Evolutionary conservation across 108 stramenopile species (phyloP).

Genomic region (Skeletonema tropicum): DNA sequence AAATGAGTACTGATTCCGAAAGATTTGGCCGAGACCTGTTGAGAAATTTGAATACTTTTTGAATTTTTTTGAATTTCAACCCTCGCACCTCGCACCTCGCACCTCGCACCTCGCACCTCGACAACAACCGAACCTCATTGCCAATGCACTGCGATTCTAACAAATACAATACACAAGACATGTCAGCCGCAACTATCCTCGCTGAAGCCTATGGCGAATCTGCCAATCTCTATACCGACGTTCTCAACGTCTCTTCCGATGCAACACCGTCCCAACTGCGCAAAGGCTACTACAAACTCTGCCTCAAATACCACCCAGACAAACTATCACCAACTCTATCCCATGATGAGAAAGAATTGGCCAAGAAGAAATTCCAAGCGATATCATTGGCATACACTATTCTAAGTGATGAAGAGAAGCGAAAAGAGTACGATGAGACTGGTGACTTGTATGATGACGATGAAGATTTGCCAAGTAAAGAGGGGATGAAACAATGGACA

Average conservation of each 20-base stretch:
- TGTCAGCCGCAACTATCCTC: constrained; percentile 48
- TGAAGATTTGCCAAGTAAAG: constrained; percentile 41
- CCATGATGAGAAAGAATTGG: constrained; percentile 21
- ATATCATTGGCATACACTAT: constrained; percentile 52
- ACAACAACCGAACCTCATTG: too few relatives aligned
- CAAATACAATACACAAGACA: neutral
- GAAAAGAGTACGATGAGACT: constrained; percentile 67
- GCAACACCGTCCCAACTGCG: constrained; percentile 66
- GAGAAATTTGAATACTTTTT: too few relatives aligned
- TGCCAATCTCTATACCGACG: constrained; percentile 69
- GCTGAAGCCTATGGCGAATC: constrained; percentile 67
- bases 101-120: too few relatives aligned
- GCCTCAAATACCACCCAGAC: constrained; percentile 78
- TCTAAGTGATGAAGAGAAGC: constrained; percentile 40
- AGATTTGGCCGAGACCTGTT: too few relatives aligned
- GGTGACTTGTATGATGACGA: constrained; percentile 69
- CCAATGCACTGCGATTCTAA: too few relatives aligned
- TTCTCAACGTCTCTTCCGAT: constrained; percentile 55
- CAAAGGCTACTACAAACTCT: constrained; percentile 81
- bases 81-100: too few relatives aligned
- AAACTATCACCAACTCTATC: constrained; percentile 41
- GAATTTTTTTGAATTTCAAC: too few relatives aligned
- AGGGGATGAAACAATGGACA: constrained; percentile 47
- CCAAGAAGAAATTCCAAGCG: constrained; percentile 51
- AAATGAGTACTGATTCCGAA: too few relatives aligned